Conservation (phyloP, 2,329 filamentous ascomycete genomes). For the Acrodontium crateriforme region DNA sequence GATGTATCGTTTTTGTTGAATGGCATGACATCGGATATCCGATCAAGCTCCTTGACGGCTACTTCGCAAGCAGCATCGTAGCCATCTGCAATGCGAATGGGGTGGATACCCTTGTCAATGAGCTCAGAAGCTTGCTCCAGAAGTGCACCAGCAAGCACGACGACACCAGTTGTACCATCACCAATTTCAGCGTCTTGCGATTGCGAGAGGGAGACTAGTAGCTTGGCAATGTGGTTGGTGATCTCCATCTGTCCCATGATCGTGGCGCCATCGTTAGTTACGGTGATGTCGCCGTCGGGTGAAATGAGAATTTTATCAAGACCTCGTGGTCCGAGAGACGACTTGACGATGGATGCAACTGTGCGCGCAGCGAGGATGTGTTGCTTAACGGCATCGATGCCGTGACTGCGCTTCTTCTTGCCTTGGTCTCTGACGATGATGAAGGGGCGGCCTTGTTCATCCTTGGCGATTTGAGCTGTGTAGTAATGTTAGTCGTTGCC, state of each 20-base stretch:
- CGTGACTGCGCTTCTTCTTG: slow-evolving; percentile 93
- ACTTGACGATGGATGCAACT: slow-evolving; percentile 94
- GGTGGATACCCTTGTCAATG: slow-evolving; percentile 99
- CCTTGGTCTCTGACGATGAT: slow-evolving; percentile 98
- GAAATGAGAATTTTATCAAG: slow-evolving; percentile 99
- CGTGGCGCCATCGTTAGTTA: slow-evolving; percentile 97
- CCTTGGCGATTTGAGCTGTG: slow-evolving; percentile 68
- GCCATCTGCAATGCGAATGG: slow-evolving; percentile 94
- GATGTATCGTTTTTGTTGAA: slow-evolving; percentile 68
- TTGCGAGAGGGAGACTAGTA: slow-evolving; percentile 92
- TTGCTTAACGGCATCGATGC: slow-evolving; percentile 93
- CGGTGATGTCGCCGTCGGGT: slow-evolving; percentile 94
- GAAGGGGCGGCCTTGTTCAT: slow-evolving; percentile 93
- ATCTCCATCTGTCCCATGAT: slow-evolving; percentile 97
- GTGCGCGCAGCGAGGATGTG: slow-evolving; percentile 95
- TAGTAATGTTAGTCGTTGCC: slow-evolving; percentile 9
- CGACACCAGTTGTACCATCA: slow-evolving; percentile 94
- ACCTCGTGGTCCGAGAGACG: slow-evolving; percentile 84
- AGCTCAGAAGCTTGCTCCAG: slow-evolving; percentile 93
- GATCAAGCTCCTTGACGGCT: slow-evolving; percentile 80
- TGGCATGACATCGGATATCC: slow-evolving; percentile 79
- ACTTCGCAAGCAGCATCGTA: slow-evolving; percentile 98
- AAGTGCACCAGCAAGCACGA: slow-evolving; percentile 86
- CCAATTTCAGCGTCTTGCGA: slow-evolving; percentile 98
- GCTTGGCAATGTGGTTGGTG: slow-evolving; percentile 92